Percentiles rank a stretch among this genome's conserved stretches.
phyloP scores from a whole-genome alignment of 257 asterid genomes.

The Petunia axillaris region DNA sequence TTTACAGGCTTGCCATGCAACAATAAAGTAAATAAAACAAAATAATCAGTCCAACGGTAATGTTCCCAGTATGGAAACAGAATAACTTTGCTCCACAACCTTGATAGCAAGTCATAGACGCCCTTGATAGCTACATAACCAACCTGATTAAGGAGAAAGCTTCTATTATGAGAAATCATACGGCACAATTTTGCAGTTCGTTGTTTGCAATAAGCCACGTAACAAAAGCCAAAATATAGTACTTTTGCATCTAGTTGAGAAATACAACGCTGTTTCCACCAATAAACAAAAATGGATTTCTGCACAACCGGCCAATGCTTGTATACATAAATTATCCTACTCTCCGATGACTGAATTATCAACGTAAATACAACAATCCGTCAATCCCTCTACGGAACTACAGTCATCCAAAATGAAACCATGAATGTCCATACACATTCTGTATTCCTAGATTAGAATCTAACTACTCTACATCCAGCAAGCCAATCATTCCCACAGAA shows the following conservation, averaged over 20 bases:
- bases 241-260: background rate
- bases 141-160: background rate
- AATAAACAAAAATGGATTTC: conserved; percentile 35
- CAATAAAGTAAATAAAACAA: background rate
- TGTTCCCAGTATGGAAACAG: background rate
- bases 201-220: background rate
- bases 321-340: conserved; percentile 46
- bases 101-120: background rate
- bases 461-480: conserved; percentile 57
- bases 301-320: conserved; percentile 50
- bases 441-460: conserved; percentile 57
- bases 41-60: background rate
- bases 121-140: background rate
- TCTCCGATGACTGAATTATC: conserved; percentile 25
- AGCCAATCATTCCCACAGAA: conserved; percentile 40
- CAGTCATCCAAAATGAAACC: conserved; percentile 40
- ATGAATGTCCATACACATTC: conserved; percentile 35
- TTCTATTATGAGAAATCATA: background rate
- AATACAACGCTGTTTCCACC: conserved; percentile 26
- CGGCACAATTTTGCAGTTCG: background rate
- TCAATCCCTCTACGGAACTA: conserved; percentile 35
- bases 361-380: conserved; percentile 28
- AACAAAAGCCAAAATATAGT: background rate
- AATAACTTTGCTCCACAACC: background rate
- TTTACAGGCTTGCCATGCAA: no score